Evolutionary conservation across 2,329 filamentous ascomycete species (phyloP).

Genomic region (Ophiostoma montium): DNA sequence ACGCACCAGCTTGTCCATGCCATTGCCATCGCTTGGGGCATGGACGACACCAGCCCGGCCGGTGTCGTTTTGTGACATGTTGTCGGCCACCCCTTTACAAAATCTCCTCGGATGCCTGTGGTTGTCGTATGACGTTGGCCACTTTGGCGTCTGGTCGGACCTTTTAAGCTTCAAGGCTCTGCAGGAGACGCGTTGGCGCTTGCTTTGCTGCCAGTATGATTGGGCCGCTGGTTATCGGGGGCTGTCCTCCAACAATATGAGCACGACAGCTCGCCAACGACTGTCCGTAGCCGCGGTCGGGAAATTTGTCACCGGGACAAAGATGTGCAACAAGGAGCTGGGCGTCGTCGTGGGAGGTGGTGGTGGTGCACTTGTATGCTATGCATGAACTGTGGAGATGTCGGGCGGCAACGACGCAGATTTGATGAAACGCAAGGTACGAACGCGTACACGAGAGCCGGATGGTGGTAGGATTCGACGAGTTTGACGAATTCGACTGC

Average conservation of each 20-base stretch:
- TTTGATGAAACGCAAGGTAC: neutral
- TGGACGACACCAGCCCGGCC: constrained; percentile 45
- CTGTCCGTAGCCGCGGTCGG: neutral
- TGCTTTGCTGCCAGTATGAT: neutral
- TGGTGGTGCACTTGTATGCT: neutral
- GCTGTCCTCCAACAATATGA: neutral
- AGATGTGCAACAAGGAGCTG: neutral
- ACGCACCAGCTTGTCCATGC: constrained; percentile 47
- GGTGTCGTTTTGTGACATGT: constrained; percentile 19
- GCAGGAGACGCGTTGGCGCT: neutral
- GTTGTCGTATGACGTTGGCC: neutral
- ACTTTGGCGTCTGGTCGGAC: neutral
- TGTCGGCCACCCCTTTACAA: neutral
- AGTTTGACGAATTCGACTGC: too few relatives aligned
- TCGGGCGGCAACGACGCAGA: neutral
- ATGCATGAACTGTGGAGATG: constrained; percentile 2
- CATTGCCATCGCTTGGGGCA: constrained; percentile 35
- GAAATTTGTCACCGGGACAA: constrained; percentile 1
- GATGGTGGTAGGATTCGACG: too few relatives aligned
- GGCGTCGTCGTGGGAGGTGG: neutral
- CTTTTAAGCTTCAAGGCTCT: neutral
- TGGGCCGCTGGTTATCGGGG: neutral
- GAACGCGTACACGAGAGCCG: too few relatives aligned
- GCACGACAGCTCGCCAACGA: neutral
- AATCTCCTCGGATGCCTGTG: neutral